These are phyloP conservation scores for Boletus speciosus DNA, from an alignment of 768 basidiomycete genomes.

Conservation along the genomic window DNA sequence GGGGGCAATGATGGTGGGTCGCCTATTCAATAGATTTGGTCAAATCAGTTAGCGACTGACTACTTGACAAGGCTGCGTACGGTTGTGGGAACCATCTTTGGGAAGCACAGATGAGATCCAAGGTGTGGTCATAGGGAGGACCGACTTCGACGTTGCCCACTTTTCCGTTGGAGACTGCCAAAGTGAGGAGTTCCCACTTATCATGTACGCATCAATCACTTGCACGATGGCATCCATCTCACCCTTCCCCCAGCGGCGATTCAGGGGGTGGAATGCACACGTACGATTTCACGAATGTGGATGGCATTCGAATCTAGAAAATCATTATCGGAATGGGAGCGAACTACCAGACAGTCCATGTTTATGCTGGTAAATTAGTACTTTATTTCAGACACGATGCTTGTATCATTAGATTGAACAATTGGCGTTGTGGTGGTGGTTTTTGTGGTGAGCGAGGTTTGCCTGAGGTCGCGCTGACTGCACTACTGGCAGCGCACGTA, in stretches of 20 bases:
- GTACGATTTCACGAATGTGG: conserved; percentile 34
- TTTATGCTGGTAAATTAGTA: conserved; percentile 10
- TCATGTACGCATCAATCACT: conserved; percentile 49
- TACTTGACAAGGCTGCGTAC: conserved; percentile 53
- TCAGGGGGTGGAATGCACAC: conserved; percentile 46
- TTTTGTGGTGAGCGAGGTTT: neutral
- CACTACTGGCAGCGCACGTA: neutral
- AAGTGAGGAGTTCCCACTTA: conserved; percentile 49
- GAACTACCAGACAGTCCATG: neutral
- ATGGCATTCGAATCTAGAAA: conserved; percentile 19
- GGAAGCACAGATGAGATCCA: conserved; percentile 38
- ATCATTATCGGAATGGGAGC: neutral
- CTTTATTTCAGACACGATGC: neutral
- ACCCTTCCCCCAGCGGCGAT: conserved; percentile 40
- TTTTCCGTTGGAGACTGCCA: conserved; percentile 58
- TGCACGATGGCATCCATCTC: conserved; percentile 19
- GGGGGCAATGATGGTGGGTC: conserved; percentile 63
- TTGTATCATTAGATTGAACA: neutral
- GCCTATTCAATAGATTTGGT: neutral
- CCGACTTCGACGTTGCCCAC: conserved; percentile 52
- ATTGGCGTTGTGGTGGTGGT: neutral
- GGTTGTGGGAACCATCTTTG: conserved; percentile 60
- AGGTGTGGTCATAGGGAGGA: conserved; percentile 49
- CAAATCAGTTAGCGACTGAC: conserved; percentile 1
- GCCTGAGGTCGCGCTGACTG: neutral